phyloP scores from a whole-genome alignment of 2,329 filamentous ascomycete genomes.

The Podosphaera fusca region DNA sequence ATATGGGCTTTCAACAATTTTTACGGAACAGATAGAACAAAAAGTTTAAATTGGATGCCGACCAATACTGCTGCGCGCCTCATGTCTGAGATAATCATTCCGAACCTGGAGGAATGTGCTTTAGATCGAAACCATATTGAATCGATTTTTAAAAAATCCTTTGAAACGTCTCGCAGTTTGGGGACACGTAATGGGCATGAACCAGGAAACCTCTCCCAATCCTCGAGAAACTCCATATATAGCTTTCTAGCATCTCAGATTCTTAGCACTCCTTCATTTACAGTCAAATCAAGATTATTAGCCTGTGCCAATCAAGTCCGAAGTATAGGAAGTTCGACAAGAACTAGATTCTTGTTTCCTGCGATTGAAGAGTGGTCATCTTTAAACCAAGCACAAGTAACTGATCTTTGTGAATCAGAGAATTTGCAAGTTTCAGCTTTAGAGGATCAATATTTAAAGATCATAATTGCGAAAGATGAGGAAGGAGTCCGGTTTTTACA shows the following conservation, averaged over 20 bases:
- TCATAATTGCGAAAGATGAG: conserved; percentile 30
- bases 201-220: conserved; percentile 24
- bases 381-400: conserved; percentile 27
- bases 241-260: conserved; percentile 54
- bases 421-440: conserved; percentile 23
- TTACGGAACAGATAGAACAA: conserved; percentile 33
- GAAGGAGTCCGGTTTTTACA: conserved; percentile 32
- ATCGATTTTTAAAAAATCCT: conserved; percentile 33
- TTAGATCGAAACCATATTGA: conserved; percentile 53
- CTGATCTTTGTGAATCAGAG: conserved; percentile 25
- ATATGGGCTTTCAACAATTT: conserved; percentile 39
- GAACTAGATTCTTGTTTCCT: conserved; percentile 56
- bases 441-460: conserved; percentile 28
- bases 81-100: conserved; percentile 43
- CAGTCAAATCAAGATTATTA: conserved; percentile 51
- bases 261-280: conserved; percentile 40
- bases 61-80: conserved; percentile 34
- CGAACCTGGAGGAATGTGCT: conserved; percentile 63
- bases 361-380: conserved; percentile 45
- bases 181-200: conserved; percentile 23
- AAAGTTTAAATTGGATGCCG: conserved; percentile 31
- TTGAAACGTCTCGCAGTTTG: conserved; percentile 29
- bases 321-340: conserved; percentile 37
- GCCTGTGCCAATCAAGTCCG: conserved; percentile 49
- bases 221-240: conserved; percentile 40